phyloP scores from a whole-genome alignment of 768 basidiomycete species.

The Phlebiopsis flavidoalba region DNA sequence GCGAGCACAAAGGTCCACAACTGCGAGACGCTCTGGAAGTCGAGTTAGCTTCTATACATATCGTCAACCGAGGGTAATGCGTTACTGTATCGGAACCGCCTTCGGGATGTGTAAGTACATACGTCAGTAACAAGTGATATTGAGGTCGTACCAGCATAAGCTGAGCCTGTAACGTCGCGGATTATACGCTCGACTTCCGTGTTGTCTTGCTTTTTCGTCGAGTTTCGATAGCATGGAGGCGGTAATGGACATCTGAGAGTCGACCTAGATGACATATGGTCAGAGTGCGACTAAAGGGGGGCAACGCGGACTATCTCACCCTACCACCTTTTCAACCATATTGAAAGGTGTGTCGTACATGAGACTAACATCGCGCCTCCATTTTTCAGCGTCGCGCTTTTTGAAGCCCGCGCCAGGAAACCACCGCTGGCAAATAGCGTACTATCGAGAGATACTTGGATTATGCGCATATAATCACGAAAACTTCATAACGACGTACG shows the following conservation, averaged over 20 bases:
- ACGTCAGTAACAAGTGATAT: not conserved
- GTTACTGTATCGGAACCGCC: not conserved
- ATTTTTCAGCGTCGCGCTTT: constrained; percentile 11
- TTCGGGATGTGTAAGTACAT: not conserved
- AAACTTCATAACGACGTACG: not conserved
- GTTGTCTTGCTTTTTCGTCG: not conserved
- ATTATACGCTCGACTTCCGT: not conserved
- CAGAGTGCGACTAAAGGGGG: too few relatives aligned
- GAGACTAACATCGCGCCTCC: not conserved
- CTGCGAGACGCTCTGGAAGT: not conserved
- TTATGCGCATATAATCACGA: too few relatives aligned
- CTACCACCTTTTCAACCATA: constrained; percentile 36
- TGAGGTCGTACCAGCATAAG: not conserved
- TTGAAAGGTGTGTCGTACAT: constrained; percentile 54
- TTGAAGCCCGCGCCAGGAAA: constrained; percentile 18
- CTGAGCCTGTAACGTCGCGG: not conserved
- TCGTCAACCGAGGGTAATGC: not conserved
- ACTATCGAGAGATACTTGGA: not conserved
- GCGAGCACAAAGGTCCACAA: not conserved
- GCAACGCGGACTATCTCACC: not conserved
- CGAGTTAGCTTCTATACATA: not conserved
- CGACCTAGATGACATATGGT: not conserved
- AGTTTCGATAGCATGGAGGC: not conserved
- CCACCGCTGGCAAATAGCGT: not conserved
- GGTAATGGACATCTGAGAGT: not conserved